A percentile compares a stretch with the other conserved stretches of the same genome.
Evolutionary conservation across 169 alveolate species (phyloP).

Genomic region (Pseudocohnilembus persalinus): DNA sequence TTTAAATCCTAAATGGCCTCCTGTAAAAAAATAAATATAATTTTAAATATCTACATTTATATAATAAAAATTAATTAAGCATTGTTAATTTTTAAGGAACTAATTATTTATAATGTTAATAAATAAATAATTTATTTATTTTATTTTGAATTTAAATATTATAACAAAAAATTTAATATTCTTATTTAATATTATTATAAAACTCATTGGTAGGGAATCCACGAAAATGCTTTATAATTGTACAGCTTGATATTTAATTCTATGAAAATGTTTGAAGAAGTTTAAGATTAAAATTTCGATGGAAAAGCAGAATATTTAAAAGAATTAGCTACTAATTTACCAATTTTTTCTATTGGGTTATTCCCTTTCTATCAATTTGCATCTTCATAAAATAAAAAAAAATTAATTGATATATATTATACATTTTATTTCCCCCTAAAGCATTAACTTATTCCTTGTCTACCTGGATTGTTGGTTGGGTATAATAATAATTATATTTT

Average conservation of each 20-base stretch:
- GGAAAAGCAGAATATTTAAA: constrained; percentile 21
- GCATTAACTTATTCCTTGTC: constrained; percentile 35
- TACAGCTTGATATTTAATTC: background rate
- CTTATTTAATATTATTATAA: no score
- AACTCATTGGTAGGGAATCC: background rate
- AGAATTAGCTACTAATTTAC: constrained; percentile 28
- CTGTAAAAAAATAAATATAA: constrained; percentile 24
- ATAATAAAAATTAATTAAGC: no score
- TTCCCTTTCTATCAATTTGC: constrained; percentile 51
- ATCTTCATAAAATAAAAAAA: constrained; percentile 23
- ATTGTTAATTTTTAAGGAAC: no score
- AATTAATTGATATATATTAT: constrained; percentile 22
- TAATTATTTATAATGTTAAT: no score
- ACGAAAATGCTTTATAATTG: background rate
- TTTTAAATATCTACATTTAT: constrained; percentile 30
- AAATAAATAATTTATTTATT: no score
- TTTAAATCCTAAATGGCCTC: constrained; percentile 41
- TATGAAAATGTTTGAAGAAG: no score
- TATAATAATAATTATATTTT: no score
- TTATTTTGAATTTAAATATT: no score
- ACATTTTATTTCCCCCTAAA: constrained; percentile 33
- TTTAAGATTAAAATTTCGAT: background rate
- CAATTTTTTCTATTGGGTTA: constrained; percentile 37
- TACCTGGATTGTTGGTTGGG: constrained; percentile 39
- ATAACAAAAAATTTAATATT: no score